These are phyloP conservation scores for Canariomyces notabilis DNA, from an alignment of 2,329 filamentous ascomycete species.

Conservation along the genomic window DNA sequence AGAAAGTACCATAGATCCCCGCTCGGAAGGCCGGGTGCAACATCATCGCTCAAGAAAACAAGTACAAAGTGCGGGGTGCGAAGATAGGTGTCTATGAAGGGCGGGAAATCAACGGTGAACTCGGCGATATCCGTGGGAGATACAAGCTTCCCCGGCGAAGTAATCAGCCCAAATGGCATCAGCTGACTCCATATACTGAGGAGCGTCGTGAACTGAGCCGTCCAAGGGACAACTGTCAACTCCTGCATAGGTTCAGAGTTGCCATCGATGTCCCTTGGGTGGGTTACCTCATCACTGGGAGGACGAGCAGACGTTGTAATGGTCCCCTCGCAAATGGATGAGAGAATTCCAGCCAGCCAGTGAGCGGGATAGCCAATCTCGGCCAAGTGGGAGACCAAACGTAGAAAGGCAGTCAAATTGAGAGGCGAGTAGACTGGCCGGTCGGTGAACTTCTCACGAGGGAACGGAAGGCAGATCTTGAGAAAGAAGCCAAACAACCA, in stretches of 20 bases:
- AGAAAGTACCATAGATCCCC: no score
- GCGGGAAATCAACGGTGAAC: constrained; percentile 10
- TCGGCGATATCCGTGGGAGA: constrained; percentile 3
- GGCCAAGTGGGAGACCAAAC: constrained; percentile 19
- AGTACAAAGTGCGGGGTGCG: constrained; percentile 15
- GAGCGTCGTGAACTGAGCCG: constrained; percentile 22
- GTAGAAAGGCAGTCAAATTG: constrained; percentile 23
- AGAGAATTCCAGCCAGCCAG: constrained; percentile 24
- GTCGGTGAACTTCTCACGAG: constrained; percentile 12
- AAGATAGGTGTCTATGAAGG: neutral
- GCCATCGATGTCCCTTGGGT: constrained; percentile 5
- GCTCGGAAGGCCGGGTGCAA: no score
- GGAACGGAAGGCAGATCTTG: constrained; percentile 26
- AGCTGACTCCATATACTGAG: constrained; percentile 21
- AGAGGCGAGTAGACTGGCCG: constrained; percentile 24
- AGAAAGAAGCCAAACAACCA: constrained; percentile 25
- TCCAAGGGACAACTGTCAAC: constrained; percentile 18
- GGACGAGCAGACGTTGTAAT: constrained; percentile 23
- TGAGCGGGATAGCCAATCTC: constrained; percentile 27
- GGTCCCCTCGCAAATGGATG: constrained; percentile 14
- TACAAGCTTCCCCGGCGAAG: neutral
- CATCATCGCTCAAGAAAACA: constrained; percentile 15
- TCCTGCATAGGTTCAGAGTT: neutral
- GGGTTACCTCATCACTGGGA: constrained; percentile 15
- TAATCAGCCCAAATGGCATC: constrained; percentile 20